Evolutionary conservation across 2,329 filamentous ascomycete genomes (phyloP).

Genomic region (Xylaria sp.): DNA sequence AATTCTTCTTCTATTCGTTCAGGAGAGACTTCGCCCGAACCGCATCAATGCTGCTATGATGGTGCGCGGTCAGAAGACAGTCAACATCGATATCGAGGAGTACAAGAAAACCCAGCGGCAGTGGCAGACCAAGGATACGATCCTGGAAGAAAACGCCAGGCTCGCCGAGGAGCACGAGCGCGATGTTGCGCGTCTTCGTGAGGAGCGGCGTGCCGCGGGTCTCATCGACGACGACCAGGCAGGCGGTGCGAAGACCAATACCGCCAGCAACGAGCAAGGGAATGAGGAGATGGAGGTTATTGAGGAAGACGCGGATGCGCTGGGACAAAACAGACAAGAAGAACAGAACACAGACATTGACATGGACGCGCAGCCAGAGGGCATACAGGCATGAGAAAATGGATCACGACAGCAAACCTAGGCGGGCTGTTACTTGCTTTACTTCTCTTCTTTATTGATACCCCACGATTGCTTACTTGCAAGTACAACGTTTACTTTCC

Average conservation of each 20-base stretch:
- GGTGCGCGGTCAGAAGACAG: slow-evolving; percentile 63
- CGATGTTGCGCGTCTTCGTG: slow-evolving; percentile 57
- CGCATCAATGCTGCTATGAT: slow-evolving; percentile 73
- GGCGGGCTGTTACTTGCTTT: neutral
- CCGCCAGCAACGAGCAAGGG: slow-evolving; percentile 28
- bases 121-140: slow-evolving; percentile 64
- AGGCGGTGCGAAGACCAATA: slow-evolving; percentile 54
- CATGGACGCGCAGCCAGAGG: slow-evolving; percentile 19
- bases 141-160: slow-evolving; percentile 63
- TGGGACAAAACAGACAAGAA: slow-evolving; percentile 18
- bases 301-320: slow-evolving; percentile 37
- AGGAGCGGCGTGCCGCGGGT: slow-evolving; percentile 52
- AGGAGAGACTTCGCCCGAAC: slow-evolving; percentile 71
- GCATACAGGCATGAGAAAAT: slow-evolving; percentile 15
- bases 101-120: slow-evolving; percentile 61
- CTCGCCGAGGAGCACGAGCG: slow-evolving; percentile 59
- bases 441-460: slow-evolving; percentile 44
- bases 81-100: slow-evolving; percentile 69
- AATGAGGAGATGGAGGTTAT: slow-evolving; percentile 29
- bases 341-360: slow-evolving; percentile 2
- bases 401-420: neutral
- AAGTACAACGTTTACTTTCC: slow-evolving; percentile 31
- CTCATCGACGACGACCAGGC: slow-evolving; percentile 55
- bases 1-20: neutral
- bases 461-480: slow-evolving; percentile 41